Evolutionary conservation across 192 early-diverging fungal species (phyloP), one percentile per base, ranked within the genome.

Genomic region (Entomortierella chlamydospora): DNA sequence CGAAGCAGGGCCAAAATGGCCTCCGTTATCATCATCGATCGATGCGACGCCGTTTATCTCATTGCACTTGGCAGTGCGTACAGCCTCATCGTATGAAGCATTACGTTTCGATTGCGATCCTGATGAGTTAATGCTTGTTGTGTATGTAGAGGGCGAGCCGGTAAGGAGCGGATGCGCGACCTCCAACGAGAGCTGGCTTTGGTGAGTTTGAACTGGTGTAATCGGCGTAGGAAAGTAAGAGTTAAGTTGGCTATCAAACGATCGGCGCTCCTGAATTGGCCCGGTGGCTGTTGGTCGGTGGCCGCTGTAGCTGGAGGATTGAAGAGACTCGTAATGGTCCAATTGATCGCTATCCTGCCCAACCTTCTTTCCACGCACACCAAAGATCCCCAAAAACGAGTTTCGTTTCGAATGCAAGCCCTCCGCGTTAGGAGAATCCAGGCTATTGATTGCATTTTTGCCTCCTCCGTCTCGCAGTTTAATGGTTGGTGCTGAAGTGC

Each of bases 381-480:
- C 64, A 60, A 74, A 74, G 10, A 74, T 74, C 1, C 64, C 72
- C 39, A 74, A 42, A 47, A 74, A 67, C 1, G 72, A 74, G 41
- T 56, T 53, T 45, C 72, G 56, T 37, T 74, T 74, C 0, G 63
- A 67, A 5, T 62, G 51, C 13, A 62, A 55, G 0, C 41, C 28
- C 15, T 66, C 72, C 17, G 31, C 0, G 2, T 55, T 0, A 0
- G 71, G 2, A 2, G 57, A 50, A 4, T 73, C 71, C 20, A 20
- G 15, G 10, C 11, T 39, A 7, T 33, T 20, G 45, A 12, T 47
- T 2, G 45, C 4, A 17, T 0, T 17, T 22, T 49, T 49, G 23
- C n/a, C 17, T 41, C n/a, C 17, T 41, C 41, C 61, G 10, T 65
- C 63, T 1, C n/a, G 2, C 1, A 49, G 6, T 7, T 53, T 63